phyloP scores from a whole-genome alignment of 371 early-diverging fungal genomes.

The Haplosporangium sp. region DNA sequence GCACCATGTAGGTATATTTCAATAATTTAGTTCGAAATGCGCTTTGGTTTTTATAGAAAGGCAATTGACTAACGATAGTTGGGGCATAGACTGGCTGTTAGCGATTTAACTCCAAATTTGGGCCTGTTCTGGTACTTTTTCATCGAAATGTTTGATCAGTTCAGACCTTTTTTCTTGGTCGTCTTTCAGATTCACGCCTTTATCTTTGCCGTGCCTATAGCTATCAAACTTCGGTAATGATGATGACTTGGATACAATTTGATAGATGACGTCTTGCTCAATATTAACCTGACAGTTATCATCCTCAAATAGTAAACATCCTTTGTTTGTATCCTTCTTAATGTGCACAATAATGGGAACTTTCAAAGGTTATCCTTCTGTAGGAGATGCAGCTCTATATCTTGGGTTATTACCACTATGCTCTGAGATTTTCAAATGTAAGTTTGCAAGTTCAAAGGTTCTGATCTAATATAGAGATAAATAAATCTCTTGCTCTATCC shows the following conservation, averaged over 20 bases:
- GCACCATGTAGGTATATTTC: slow-evolving; percentile 74
- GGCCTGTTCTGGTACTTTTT: slow-evolving; percentile 98
- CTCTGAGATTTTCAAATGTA: slow-evolving; percentile 90
- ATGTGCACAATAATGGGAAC: slow-evolving; percentile 81
- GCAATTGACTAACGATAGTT: slow-evolving; percentile 5
- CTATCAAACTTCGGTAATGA: slow-evolving; percentile 75
- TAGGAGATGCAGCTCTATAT: slow-evolving; percentile 87
- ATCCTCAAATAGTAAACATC: slow-evolving; percentile 69
- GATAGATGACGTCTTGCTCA: not conserved
- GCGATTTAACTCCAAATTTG: slow-evolving; percentile 94
- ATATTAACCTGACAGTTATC: not conserved
- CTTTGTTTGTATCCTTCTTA: slow-evolving; percentile 79
- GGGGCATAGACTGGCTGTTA: slow-evolving; percentile 63
- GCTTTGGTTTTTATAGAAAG: not conserved
- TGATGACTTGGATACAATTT: not conserved
- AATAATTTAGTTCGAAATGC: not conserved
- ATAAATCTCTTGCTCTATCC: not conserved
- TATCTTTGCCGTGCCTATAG: slow-evolving; percentile 84
- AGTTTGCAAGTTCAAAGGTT: slow-evolving; percentile 60
- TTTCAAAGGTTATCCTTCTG: slow-evolving; percentile 93
- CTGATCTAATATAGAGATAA: not conserved
- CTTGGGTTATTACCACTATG: slow-evolving; percentile 83
- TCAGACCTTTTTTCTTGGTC: slow-evolving; percentile 90
- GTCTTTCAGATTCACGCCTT: slow-evolving; percentile 92
- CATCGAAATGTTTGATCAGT: slow-evolving; percentile 98